These are phyloP conservation scores for Cudoniella acicularis DNA, from an alignment of 495 filamentous ascomycete species.

Conservation along the genomic window DNA sequence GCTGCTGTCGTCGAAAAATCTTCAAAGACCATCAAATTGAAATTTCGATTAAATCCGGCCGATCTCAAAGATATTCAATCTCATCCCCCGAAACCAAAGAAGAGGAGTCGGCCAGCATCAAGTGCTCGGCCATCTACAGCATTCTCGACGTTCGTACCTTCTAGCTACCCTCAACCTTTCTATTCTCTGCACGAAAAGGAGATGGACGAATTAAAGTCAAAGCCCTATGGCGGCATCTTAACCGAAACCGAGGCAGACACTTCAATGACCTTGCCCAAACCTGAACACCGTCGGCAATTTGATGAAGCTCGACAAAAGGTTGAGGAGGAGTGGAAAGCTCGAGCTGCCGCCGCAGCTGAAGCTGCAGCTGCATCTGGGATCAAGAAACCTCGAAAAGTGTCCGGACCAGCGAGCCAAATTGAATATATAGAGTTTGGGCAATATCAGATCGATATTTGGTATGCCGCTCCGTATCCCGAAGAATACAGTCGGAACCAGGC, in stretches of 20 bases:
- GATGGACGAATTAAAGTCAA: conserved; percentile 81
- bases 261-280: conserved; percentile 74
- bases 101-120: conserved; percentile 35
- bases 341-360: conserved; percentile 43
- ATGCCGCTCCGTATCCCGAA: conserved; percentile 97
- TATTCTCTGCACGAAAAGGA: conserved; percentile 85
- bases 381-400: conserved; percentile 60
- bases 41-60: conserved; percentile 54
- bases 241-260: conserved; percentile 89
- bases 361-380: conserved; percentile 43
- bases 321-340: conserved; percentile 83
- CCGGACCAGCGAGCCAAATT: conserved; percentile 89
- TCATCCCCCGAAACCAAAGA: conserved; percentile 43
- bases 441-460: conserved; percentile 98
- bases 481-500: conserved; percentile 95
- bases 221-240: conserved; percentile 93
- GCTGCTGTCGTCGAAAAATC: conserved; percentile 32
- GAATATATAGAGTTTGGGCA: conserved; percentile 98
- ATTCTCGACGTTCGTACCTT: conserved; percentile 55
- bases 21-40: conserved; percentile 47
- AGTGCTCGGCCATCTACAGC: conserved; percentile 31
- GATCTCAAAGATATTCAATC: conserved; percentile 58
- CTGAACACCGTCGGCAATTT: conserved; percentile 76
- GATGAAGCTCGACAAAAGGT: conserved; percentile 83
- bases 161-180: conserved; percentile 60